Evolutionary conservation across 2,329 filamentous ascomycete genomes (phyloP).

Genomic region (Penicillium sp.): DNA sequence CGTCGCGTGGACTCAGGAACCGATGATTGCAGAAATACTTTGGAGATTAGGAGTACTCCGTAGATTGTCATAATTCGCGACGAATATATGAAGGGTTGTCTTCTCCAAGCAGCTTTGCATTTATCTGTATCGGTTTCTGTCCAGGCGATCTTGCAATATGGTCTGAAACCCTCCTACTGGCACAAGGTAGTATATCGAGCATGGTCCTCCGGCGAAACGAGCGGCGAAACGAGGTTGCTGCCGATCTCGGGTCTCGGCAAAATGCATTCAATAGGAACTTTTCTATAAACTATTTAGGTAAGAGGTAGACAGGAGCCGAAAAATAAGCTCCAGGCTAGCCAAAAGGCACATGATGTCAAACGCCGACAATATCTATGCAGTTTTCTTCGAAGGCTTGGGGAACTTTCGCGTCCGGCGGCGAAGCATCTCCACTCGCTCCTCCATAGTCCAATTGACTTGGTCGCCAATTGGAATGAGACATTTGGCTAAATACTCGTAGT

Average conservation of each 20-base stretch:
- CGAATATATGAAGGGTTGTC: no score
- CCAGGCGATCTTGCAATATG: neutral
- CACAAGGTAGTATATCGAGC: neutral
- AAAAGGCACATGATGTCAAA: neutral
- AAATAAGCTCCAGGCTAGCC: neutral
- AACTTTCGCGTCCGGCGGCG: conserved; percentile 66
- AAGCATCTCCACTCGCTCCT: conserved; percentile 65
- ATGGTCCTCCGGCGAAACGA: neutral
- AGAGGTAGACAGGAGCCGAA: neutral
- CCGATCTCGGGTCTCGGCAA: neutral
- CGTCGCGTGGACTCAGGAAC: neutral
- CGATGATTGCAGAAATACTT: no score
- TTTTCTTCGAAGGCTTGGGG: conserved; percentile 31
- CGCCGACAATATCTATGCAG: conserved; percentile 56
- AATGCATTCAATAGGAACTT: neutral
- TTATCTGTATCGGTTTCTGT: no score
- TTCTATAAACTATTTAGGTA: neutral
- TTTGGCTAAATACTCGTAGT: conserved; percentile 69
- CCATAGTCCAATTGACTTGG: conserved; percentile 66
- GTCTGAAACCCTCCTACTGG: neutral
- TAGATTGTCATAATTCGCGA: no score
- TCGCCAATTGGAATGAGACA: conserved; percentile 74
- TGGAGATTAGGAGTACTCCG: no score
- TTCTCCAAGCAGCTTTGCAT: no score
- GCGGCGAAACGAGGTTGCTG: neutral